These are phyloP conservation scores for Colletotrichum gigasporum DNA, from an alignment of 2,329 filamentous ascomycete species.

Conservation along the genomic window DNA sequence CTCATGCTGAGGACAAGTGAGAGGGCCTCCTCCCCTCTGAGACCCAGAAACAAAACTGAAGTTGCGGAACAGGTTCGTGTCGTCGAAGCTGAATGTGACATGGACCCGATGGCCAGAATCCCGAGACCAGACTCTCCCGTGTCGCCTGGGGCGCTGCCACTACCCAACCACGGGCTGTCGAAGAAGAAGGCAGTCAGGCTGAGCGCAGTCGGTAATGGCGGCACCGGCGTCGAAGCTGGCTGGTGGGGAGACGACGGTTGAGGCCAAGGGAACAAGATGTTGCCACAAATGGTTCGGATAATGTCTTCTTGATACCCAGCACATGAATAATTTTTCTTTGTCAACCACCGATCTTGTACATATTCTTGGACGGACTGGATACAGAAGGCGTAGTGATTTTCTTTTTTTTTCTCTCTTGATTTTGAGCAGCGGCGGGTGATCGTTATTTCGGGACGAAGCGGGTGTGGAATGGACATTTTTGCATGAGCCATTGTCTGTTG, in stretches of 20 bases:
- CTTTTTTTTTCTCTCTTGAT: too few species aligned
- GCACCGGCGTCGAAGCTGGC: conserved; percentile 41
- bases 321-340: conserved; percentile 29
- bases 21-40: conserved; percentile 10
- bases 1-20: conserved; percentile 14
- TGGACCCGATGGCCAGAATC: conserved; percentile 37
- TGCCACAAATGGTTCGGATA: conserved; percentile 8
- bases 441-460: conserved; percentile 8
- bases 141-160: conserved; percentile 27
- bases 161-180: conserved; percentile 32
- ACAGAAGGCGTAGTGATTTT: conserved; percentile 15
- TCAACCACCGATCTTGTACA: conserved; percentile 22
- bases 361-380: conserved; percentile 1
- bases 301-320: conserved; percentile 33
- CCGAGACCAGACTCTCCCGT: conserved; percentile 50
- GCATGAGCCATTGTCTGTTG: conserved; percentile 5
- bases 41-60: background rate
- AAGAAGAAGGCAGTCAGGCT: conserved; percentile 53
- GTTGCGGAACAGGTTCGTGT: background rate
- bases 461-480: conserved; percentile 3
- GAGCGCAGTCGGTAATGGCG: conserved; percentile 48
- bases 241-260: conserved; percentile 53
- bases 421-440: background rate
- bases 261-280: background rate
- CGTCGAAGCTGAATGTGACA: conserved; percentile 35